These are phyloP conservation scores for Geotrichum ghanense DNA, from an alignment of 805 yeast species.

Conservation along the genomic window DNA sequence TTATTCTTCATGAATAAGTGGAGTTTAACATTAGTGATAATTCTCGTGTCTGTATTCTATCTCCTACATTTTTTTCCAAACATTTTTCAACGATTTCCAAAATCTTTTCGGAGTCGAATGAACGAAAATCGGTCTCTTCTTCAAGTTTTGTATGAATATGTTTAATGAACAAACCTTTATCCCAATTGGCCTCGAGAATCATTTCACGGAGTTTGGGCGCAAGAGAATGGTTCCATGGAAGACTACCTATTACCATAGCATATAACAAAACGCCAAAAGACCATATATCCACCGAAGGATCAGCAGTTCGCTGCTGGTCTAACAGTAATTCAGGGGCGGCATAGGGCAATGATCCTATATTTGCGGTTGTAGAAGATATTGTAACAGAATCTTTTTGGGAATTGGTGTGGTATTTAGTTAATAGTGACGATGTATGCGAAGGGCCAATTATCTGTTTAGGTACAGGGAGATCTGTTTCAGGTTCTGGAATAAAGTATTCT, in stretches of 20 bases:
- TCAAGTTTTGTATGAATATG: neutral
- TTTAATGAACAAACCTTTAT: conserved; percentile 30
- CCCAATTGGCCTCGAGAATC: conserved; percentile 58
- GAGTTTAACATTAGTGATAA: no score
- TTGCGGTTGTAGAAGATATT: conserved; percentile 14
- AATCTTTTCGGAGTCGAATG: conserved; percentile 8
- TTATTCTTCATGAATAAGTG: no score
- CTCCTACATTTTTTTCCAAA: conserved; percentile 9
- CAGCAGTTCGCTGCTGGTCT: conserved; percentile 25
- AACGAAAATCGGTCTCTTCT: neutral
- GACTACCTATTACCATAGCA: conserved; percentile 58
- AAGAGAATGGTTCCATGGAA: conserved; percentile 79
- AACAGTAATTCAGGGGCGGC: conserved; percentile 78
- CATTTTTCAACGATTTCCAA: conserved; percentile 12
- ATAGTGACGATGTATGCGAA: conserved; percentile 16
- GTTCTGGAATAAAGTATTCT: conserved; percentile 18
- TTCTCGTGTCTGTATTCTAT: no score
- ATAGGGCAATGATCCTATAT: conserved; percentile 84
- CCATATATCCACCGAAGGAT: conserved; percentile 71
- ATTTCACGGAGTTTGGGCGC: conserved; percentile 67
- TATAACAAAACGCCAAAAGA: conserved; percentile 74
- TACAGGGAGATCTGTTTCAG: conserved; percentile 1
- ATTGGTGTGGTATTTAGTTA: conserved; percentile 15
- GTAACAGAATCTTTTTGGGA: conserved; percentile 6
- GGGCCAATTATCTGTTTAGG: conserved; percentile 14